phyloP scores from a whole-genome alignment of 2,329 filamentous ascomycete species.

The Colletotrichum sp. region DNA sequence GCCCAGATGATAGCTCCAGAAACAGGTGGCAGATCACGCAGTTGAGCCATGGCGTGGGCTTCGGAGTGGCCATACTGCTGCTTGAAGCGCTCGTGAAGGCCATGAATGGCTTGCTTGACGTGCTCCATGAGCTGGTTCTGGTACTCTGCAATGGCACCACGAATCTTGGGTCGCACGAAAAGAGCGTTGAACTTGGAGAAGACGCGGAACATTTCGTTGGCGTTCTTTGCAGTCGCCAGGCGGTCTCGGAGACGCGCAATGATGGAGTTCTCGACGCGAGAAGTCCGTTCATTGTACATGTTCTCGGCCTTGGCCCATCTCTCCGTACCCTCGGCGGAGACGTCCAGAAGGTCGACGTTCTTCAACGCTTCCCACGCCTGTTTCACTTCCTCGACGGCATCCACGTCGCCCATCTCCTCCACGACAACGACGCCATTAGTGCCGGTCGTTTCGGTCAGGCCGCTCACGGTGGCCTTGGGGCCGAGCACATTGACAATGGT shows the following conservation, averaged over 20 bases:
- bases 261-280: constrained; percentile 97
- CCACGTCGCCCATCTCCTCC: constrained; percentile 95
- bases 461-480: constrained; percentile 66
- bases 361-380: constrained; percentile 94
- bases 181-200: constrained; percentile 99
- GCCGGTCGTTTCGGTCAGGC: constrained; percentile 52
- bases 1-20: constrained; percentile 98
- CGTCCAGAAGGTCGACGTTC: constrained; percentile 94
- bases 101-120: constrained; percentile 93
- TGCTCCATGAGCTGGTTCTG: constrained; percentile 98
- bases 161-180: constrained; percentile 98
- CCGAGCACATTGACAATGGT: constrained; percentile 98
- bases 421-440: constrained; percentile 73
- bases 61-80: constrained; percentile 98
- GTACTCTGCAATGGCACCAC: constrained; percentile 96
- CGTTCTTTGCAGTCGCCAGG: constrained; percentile 92
- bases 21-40: constrained; percentile 93
- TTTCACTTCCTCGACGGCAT: constrained; percentile 94
- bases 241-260: constrained; percentile 93
- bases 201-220: constrained; percentile 99
- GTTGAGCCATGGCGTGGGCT: constrained; percentile 95
- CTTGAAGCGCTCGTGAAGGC: constrained; percentile 95
- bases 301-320: constrained; percentile 94
- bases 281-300: constrained; percentile 96
- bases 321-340: constrained; percentile 86